Evolutionary conservation across 2,329 filamentous ascomycete genomes (phyloP).

Genomic region (Tolypocladium ophioglossoides): DNA sequence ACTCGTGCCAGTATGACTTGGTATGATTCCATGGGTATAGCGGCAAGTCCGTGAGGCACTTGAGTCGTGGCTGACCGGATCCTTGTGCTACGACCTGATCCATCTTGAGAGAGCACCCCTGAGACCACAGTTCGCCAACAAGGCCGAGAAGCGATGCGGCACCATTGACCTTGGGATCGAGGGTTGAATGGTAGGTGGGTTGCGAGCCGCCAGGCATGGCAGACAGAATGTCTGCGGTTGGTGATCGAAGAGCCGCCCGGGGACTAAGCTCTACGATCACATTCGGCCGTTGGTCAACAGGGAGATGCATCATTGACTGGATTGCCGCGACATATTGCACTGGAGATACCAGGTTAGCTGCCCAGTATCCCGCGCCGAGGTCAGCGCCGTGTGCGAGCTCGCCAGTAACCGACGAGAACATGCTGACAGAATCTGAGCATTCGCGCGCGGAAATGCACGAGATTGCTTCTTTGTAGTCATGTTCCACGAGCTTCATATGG

Average conservation of each 20-base stretch:
- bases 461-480: conserved; percentile 22
- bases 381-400: conserved; percentile 10
- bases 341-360: conserved; percentile 30
- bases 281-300: conserved; percentile 17
- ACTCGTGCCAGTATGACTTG: conserved; percentile 43
- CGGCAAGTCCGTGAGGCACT: conserved; percentile 34
- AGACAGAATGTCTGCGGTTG: conserved; percentile 24
- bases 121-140: conserved; percentile 26
- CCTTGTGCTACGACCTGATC: conserved; percentile 14
- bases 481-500: conserved; percentile 28
- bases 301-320: conserved; percentile 18
- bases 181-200: conserved; percentile 14
- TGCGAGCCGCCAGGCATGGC: conserved; percentile 1
- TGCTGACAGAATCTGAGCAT: conserved; percentile 11
- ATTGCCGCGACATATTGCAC: conserved; percentile 34
- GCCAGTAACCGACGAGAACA: conserved; percentile 32
- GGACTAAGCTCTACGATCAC: conserved; percentile 32
- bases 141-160: conserved; percentile 16
- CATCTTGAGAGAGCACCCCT: conserved; percentile 22
- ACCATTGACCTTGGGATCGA: conserved; percentile 15
- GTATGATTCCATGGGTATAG: conserved; percentile 45
- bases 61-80: conserved; percentile 6
- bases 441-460: conserved; percentile 8
- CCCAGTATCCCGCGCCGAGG: conserved; percentile 32
- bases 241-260: conserved; percentile 22